A percentile compares a stretch with the other conserved stretches of the same genome.
phyloP scores from a whole-genome alignment of 306 rosid genomes.

The Trifolium dubium region DNA sequence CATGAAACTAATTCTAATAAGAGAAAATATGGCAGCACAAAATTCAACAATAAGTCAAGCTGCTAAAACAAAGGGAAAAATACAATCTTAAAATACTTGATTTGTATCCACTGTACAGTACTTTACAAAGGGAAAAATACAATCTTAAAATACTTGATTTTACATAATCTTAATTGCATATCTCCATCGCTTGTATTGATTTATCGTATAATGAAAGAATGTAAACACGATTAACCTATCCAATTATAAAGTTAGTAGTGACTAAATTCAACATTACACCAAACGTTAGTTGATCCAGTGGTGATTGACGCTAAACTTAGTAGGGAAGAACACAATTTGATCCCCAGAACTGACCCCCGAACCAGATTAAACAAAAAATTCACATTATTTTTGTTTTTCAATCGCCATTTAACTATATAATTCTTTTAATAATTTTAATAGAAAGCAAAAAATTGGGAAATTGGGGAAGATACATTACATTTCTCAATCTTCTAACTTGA shows the following conservation, averaged over 20 bases:
- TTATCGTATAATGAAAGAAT: not conserved
- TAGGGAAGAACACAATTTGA: too few species aligned
- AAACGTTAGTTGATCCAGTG: too few species aligned
- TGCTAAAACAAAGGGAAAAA: not conserved
- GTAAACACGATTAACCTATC: not conserved
- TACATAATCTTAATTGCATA: not conserved
- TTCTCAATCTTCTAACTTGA: slow-evolving; percentile 80
- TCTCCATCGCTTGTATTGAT: not conserved
- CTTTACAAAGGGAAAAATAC: not conserved
- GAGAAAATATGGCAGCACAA: not conserved
- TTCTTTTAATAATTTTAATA: not conserved
- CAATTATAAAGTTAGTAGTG: not conserved
- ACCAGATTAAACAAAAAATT: too few species aligned
- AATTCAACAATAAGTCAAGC: slow-evolving; percentile 19
- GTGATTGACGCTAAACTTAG: too few species aligned
- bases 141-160: not conserved
- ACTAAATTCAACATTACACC: too few species aligned
- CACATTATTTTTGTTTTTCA: too few species aligned
- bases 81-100: not conserved
- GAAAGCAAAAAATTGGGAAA: too few species aligned
- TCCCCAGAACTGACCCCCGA: too few species aligned
- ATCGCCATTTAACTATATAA: not conserved
- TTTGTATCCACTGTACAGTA: not conserved
- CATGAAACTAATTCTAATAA: not conserved
- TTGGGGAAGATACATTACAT: slow-evolving; percentile 45